phyloP scores from a whole-genome alignment of 805 yeast genomes.

The Blastobotrys americana region DNA sequence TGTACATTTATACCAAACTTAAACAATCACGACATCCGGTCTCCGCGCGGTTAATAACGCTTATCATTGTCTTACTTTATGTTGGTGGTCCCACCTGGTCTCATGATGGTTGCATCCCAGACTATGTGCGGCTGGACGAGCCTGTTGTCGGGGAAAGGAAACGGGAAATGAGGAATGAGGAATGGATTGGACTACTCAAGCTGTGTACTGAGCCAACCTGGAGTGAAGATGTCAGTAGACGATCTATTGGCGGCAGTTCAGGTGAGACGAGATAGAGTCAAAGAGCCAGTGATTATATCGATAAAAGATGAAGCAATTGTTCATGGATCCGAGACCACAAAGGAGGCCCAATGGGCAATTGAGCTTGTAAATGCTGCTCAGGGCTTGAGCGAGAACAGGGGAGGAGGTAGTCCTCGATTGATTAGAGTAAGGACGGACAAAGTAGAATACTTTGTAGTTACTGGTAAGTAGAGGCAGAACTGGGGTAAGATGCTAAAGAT shows the following conservation, averaged over 20 bases:
- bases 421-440: slow-evolving; percentile 3
- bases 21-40: no score
- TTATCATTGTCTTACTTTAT: no score
- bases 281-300: slow-evolving; percentile 2
- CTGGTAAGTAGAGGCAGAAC: background rate
- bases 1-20: no score
- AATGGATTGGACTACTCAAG: no score
- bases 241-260: slow-evolving; percentile 1
- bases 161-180: no score
- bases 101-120: no score
- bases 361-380: background rate
- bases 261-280: slow-evolving; percentile 3
- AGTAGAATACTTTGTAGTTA: slow-evolving; percentile 6
- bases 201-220: no score
- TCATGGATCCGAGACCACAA: background rate
- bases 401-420: background rate
- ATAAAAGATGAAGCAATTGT: slow-evolving; percentile 5
- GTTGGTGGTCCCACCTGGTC: no score
- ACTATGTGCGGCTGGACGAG: no score
- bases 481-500: background rate
- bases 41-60: no score
- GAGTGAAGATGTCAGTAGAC: slow-evolving; percentile 1
- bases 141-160: no score
- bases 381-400: slow-evolving; percentile 1
- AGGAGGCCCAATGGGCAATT: slow-evolving; percentile 4